phyloP scores from a whole-genome alignment of 2,329 filamentous ascomycete species.

The Penicillium janthinellum region DNA sequence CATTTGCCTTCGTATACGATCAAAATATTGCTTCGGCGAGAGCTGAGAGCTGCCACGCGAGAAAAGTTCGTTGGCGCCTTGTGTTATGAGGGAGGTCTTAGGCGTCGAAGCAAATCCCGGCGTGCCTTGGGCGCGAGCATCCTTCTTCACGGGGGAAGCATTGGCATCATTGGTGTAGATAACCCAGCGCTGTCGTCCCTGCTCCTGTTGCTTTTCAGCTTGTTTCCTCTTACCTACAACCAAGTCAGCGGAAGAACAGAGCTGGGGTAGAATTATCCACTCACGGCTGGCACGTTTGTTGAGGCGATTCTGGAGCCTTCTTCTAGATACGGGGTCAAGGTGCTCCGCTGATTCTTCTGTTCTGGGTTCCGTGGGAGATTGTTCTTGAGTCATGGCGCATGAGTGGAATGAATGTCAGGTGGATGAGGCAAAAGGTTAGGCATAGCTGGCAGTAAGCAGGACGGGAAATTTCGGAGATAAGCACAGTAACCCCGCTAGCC shows the following conservation, averaged over 20 bases:
- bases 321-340: conserved; percentile 12
- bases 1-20: background rate
- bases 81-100: background rate
- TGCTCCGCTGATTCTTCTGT: background rate
- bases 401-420: background rate
- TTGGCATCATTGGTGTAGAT: conserved; percentile 16
- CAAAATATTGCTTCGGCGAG: background rate
- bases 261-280: background rate
- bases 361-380: background rate
- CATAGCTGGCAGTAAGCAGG: background rate
- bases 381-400: background rate
- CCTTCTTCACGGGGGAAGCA: background rate
- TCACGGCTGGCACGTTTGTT: conserved; percentile 28
- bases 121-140: background rate
- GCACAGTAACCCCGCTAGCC: conserved; percentile 5
- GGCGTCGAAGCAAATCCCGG: background rate
- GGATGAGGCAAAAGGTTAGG: background rate
- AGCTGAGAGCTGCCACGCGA: background rate
- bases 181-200: conserved; percentile 14
- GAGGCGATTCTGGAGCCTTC: conserved; percentile 26
- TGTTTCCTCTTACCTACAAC: conserved; percentile 17
- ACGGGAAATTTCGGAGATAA: conserved; percentile 9
- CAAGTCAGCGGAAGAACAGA: background rate
- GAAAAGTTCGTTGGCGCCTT: background rate
- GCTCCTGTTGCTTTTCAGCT: background rate